These are phyloP conservation scores for Podospora appendiculata DNA, from an alignment of 495 filamentous ascomycete genomes.

Conservation along the genomic window DNA sequence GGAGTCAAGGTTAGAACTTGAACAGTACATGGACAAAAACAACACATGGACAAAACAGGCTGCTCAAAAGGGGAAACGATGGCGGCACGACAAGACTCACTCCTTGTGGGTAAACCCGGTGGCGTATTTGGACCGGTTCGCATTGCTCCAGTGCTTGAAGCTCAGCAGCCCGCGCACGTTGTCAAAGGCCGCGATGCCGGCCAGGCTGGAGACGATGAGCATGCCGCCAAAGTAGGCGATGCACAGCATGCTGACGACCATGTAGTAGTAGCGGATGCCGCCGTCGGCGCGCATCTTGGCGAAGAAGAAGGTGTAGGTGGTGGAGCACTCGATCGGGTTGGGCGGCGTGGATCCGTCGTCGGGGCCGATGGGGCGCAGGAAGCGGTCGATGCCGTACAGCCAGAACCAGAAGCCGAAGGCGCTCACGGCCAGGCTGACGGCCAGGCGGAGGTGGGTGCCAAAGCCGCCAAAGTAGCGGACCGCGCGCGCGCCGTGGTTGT, in stretches of 20 bases:
- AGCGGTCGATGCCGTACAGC: constrained; percentile 9
- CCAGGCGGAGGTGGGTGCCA: constrained; percentile 16
- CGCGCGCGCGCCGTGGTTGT: constrained; percentile 10
- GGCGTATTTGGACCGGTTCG: constrained; percentile 9
- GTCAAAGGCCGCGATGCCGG: constrained; percentile 3
- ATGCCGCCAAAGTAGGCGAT: constrained; percentile 15
- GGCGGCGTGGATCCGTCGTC: constrained; percentile 6
- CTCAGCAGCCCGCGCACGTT: constrained; percentile 1
- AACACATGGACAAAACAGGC: neutral
- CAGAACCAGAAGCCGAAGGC: constrained; percentile 21
- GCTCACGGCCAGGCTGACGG: constrained; percentile 15
- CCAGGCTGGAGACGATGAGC: constrained; percentile 13
- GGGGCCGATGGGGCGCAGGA: constrained; percentile 1
- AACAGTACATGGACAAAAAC: neutral
- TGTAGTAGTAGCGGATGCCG: constrained; percentile 14
- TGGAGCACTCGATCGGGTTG: constrained; percentile 9
- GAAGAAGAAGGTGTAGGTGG: constrained; percentile 21
- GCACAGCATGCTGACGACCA: constrained; percentile 10
- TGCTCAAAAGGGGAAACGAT: no score
- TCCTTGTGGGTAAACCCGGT: constrained; percentile 16
- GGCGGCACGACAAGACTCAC: constrained; percentile 10
- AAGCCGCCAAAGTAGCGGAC: constrained; percentile 15
- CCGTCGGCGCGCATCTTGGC: constrained; percentile 11
- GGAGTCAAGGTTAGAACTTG: neutral
- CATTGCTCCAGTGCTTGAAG: constrained; percentile 4